A percentile compares a stretch with the other conserved stretches of the same genome.
Evolutionary conservation across 1,139 yeast genomes (phyloP).

Genomic region (Pichia sp.): DNA sequence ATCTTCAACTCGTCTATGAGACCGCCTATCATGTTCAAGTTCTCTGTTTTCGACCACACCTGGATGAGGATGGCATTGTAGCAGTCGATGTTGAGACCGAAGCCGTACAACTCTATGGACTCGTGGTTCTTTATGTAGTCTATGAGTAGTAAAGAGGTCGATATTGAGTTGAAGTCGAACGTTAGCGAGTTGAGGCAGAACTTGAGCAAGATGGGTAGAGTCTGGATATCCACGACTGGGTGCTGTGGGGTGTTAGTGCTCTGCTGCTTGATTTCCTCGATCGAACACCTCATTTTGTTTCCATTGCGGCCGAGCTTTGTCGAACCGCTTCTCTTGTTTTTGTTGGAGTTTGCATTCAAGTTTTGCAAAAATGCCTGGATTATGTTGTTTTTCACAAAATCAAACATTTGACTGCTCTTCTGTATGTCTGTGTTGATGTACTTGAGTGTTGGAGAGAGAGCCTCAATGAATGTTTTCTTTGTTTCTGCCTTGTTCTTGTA

Average conservation of each 20-base stretch:
- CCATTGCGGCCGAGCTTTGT: neutral
- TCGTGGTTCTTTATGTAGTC: slow-evolving; percentile 27
- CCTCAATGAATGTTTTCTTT: slow-evolving; percentile 16
- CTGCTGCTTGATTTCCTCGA: slow-evolving; percentile 13
- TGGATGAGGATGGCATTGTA: slow-evolving; percentile 29
- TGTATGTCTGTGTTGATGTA: slow-evolving; percentile 23
- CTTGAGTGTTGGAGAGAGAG: slow-evolving; percentile 24
- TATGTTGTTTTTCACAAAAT: slow-evolving; percentile 22
- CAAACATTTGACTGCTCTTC: slow-evolving; percentile 21
- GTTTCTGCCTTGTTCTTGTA: slow-evolving; percentile 14
- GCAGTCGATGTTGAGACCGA: slow-evolving; percentile 30
- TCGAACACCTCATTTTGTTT: neutral
- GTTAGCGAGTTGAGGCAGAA: slow-evolving; percentile 29
- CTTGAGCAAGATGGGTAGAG: slow-evolving; percentile 29
- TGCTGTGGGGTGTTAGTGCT: slow-evolving; percentile 18
- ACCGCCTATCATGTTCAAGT: slow-evolving; percentile 22
- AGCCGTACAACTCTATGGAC: slow-evolving; percentile 30
- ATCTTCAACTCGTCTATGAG: slow-evolving; percentile 29
- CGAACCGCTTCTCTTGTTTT: neutral
- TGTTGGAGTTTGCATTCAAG: neutral
- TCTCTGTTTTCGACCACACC: slow-evolving; percentile 29
- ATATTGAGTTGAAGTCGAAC: slow-evolving; percentile 28
- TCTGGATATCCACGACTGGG: slow-evolving; percentile 25
- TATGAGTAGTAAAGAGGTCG: slow-evolving; percentile 26
- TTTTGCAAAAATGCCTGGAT: slow-evolving; percentile 22